Percentiles rank a stretch among this genome's conserved stretches.
These are phyloP conservation scores for Blastobotrys americana DNA, from an alignment of 805 yeast species.

Conservation along the genomic window DNA sequence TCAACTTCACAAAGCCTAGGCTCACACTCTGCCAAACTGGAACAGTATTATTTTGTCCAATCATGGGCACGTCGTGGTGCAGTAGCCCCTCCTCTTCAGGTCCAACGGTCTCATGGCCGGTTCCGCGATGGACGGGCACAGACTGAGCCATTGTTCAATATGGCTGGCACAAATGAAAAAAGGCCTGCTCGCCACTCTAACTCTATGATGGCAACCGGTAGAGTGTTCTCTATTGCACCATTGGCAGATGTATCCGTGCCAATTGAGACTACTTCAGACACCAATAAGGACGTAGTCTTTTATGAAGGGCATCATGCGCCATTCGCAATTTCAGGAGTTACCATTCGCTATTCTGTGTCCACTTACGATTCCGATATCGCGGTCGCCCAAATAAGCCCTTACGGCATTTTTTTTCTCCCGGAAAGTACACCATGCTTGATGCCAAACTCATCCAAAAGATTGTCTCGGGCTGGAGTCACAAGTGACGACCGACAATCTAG, in stretches of 20 bases:
- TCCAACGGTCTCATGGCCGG: slow-evolving; percentile 11
- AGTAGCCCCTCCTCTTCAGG: slow-evolving; percentile 8
- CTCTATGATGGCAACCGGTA: not conserved
- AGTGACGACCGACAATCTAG: not conserved
- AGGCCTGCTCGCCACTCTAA: not conserved
- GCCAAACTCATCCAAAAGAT: slow-evolving; percentile 4
- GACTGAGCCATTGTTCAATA: slow-evolving; percentile 16
- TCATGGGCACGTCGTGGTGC: not conserved
- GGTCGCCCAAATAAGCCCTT: slow-evolving; percentile 3
- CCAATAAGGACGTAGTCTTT: slow-evolving; percentile 1
- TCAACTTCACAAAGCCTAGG: too few species aligned
- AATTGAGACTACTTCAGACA: not conserved
- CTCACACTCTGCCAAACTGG: too few species aligned
- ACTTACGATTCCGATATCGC: slow-evolving; percentile 4
- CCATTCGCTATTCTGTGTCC: slow-evolving; percentile 1
- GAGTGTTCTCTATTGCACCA: not conserved
- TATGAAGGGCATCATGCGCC: slow-evolving; percentile 11
- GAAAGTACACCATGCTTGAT: slow-evolving; percentile 1
- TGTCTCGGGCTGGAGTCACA: not conserved
- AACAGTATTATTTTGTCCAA: not conserved
- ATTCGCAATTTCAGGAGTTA: not conserved
- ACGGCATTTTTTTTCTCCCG: slow-evolving; percentile 3
- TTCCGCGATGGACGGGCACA: slow-evolving; percentile 6
- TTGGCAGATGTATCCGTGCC: not conserved
- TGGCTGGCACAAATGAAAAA: slow-evolving; percentile 3